A percentile compares a stretch with the other conserved stretches of the same genome.
Evolutionary conservation across 345 rosid genomes (phyloP).

Genomic region (Hirschfeldia incana): DNA sequence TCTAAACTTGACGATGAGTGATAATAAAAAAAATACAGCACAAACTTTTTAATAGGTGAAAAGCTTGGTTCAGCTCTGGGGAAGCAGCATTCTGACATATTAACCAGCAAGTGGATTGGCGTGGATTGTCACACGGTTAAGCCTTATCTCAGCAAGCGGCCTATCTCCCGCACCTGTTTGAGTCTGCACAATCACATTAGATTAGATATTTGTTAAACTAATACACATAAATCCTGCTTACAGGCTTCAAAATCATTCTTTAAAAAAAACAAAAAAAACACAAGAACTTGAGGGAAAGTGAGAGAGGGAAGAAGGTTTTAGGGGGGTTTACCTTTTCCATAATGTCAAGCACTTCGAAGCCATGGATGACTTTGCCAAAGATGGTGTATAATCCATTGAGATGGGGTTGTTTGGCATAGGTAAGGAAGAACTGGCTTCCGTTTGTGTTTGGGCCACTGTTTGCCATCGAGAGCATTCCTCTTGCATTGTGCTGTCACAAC

Average conservation of each 20-base stretch:
- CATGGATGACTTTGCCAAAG: constrained; percentile 95
- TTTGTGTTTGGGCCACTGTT: constrained; percentile 97
- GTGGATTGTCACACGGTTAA: constrained; percentile 90
- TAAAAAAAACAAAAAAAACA: neutral
- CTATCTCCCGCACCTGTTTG: constrained; percentile 85
- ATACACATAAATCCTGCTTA: no score
- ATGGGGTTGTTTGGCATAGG: constrained; percentile 93
- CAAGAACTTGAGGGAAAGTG: neutral
- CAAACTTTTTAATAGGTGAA: neutral
- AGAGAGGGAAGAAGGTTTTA: neutral
- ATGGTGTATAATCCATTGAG: constrained; percentile 93
- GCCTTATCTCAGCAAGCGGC: constrained; percentile 95
- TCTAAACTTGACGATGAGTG: neutral
- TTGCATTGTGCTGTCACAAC: constrained; percentile 75
- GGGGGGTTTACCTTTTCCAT: constrained; percentile 81
- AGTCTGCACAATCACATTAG: constrained; percentile 53
- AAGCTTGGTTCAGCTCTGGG: neutral
- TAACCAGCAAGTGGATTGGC: constrained; percentile 98
- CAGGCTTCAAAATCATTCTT: neutral
- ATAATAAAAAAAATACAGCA: neutral
- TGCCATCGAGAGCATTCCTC: constrained; percentile 94
- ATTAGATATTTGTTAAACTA: no score
- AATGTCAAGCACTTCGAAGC: constrained; percentile 95
- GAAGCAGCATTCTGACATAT: constrained; percentile 31
- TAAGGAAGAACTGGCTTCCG: constrained; percentile 91